A percentile compares a stretch with the other conserved stretches of the same genome.
phyloP scores from a whole-genome alignment of 768 basidiomycete species.

The Daedaleopsis sinensis region DNA sequence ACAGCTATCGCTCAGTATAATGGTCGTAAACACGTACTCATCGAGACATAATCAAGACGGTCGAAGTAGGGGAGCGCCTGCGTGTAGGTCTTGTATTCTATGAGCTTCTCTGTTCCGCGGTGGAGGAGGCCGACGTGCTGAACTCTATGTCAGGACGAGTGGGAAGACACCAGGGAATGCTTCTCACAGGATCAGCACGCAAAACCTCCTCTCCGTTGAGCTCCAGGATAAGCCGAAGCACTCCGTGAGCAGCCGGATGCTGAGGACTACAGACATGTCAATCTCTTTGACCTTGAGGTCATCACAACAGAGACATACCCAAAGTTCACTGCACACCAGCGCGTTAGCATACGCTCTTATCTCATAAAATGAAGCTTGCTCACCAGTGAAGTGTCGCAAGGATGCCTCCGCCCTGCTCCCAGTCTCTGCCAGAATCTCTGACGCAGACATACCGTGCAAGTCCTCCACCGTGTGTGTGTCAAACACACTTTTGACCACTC shows the following conservation, averaged over 20 bases:
- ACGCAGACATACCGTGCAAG: constrained; percentile 75
- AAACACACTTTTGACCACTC: constrained; percentile 50
- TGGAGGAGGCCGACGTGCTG: constrained; percentile 96
- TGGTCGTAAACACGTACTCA: constrained; percentile 67
- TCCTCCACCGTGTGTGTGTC: constrained; percentile 83
- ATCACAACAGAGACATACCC: constrained; percentile 49
- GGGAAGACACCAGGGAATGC: not conserved
- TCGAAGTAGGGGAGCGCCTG: constrained; percentile 99
- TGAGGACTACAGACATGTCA: constrained; percentile 66
- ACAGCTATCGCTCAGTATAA: not conserved
- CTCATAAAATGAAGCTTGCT: constrained; percentile 25
- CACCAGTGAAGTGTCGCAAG: constrained; percentile 94
- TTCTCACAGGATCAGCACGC: constrained; percentile 77
- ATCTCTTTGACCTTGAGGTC: not conserved
- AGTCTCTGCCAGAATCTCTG: constrained; percentile 80
- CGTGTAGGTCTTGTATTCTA: constrained; percentile 98
- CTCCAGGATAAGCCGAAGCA: constrained; percentile 95
- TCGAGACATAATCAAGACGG: constrained; percentile 98
- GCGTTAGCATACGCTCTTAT: constrained; percentile 7
- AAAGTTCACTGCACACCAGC: constrained; percentile 75
- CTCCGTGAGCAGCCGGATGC: constrained; percentile 98
- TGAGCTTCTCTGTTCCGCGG: constrained; percentile 97
- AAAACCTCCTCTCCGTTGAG: constrained; percentile 96
- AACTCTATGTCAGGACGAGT: not conserved
- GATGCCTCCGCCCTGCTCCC: constrained; percentile 71